Evolutionary conservation across 495 filamentous ascomycete genomes (phyloP).

Genomic region (Trichodelitschia bisporula): DNA sequence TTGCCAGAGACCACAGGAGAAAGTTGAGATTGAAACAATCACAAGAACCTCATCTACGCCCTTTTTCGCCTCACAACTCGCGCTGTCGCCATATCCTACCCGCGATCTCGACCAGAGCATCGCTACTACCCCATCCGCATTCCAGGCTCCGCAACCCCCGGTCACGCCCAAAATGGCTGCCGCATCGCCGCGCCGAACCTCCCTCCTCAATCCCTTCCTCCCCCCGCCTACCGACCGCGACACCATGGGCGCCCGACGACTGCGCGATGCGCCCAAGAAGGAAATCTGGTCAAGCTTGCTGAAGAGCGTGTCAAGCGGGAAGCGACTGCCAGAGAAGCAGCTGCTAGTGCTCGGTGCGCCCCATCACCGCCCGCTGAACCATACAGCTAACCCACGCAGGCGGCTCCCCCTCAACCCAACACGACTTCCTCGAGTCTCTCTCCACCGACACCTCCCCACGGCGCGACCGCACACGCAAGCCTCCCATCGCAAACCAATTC

Average conservation of each 20-base stretch:
- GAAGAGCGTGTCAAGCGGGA: conserved; percentile 70
- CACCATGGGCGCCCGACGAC: conserved; percentile 18
- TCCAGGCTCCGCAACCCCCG: no score
- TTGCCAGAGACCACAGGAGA: no score
- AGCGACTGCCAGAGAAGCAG: conserved; percentile 80
- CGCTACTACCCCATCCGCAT: no score
- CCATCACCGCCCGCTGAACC: not conserved
- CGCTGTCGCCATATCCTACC: no score
- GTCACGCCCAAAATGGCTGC: no score
- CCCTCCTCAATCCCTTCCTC: conserved; percentile 1
- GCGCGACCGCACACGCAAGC: conserved; percentile 27
- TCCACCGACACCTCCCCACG: conserved; percentile 34
- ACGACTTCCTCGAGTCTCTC: conserved; percentile 68
- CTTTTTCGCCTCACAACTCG: no score
- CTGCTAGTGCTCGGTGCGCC: conserved; percentile 57
- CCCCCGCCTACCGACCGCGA: not conserved
- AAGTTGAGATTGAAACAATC: no score
- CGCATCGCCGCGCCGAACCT: no score
- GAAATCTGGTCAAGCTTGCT: conserved; percentile 92
- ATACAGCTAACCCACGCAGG: conserved; percentile 22
- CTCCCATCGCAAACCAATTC: conserved; percentile 78
- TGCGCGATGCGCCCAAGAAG: conserved; percentile 49
- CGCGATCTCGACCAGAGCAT: no score
- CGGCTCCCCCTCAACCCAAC: conserved; percentile 68
- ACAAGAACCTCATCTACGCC: no score